Conservation (phyloP, 108 stramenopile genomes). For the Fistulifera pelliculosa region DNA sequence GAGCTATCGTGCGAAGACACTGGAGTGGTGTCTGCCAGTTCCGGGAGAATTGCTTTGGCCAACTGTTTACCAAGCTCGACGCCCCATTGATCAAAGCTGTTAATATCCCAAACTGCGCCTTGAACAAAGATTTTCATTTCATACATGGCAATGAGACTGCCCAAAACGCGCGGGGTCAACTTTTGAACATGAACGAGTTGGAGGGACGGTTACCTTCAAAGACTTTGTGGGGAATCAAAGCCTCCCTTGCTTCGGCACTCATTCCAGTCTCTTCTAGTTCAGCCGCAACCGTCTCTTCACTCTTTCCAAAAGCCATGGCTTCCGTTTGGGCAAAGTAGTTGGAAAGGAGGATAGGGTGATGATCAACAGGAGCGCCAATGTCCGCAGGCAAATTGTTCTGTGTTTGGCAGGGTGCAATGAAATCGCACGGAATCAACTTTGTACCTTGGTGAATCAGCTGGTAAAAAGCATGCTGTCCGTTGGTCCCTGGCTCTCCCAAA, state of each 20-base stretch:
- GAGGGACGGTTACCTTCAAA: slow-evolving; percentile 98
- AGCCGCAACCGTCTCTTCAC: slow-evolving; percentile 33
- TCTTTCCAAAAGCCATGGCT: slow-evolving; percentile 90
- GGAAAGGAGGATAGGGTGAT: slow-evolving; percentile 97
- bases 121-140: slow-evolving; percentile 98
- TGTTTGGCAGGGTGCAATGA: slow-evolving; percentile 84
- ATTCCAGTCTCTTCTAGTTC: slow-evolving; percentile 27
- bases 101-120: slow-evolving; percentile 97
- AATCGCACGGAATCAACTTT: slow-evolving; percentile 89
- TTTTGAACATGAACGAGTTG: slow-evolving; percentile 81
- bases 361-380: slow-evolving; percentile 67
- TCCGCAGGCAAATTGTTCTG: slow-evolving; percentile 55
- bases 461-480: slow-evolving; percentile 98
- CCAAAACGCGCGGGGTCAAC: slow-evolving; percentile 76
- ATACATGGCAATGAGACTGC: slow-evolving; percentile 93
- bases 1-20: slow-evolving; percentile 69
- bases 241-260: slow-evolving; percentile 73
- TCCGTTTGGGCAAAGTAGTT: slow-evolving; percentile 99
- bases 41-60: slow-evolving; percentile 81
- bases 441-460: slow-evolving; percentile 99
- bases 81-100: slow-evolving; percentile 96
- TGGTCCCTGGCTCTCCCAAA: slow-evolving; percentile 98
- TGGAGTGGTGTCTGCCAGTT: slow-evolving; percentile 32
- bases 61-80: slow-evolving; percentile 96
- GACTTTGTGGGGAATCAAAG: slow-evolving; percentile 85